These are phyloP conservation scores for rapeseed (Brassica napus) DNA, from an alignment of 345 rosid genomes.

Conservation along the genomic window DNA sequence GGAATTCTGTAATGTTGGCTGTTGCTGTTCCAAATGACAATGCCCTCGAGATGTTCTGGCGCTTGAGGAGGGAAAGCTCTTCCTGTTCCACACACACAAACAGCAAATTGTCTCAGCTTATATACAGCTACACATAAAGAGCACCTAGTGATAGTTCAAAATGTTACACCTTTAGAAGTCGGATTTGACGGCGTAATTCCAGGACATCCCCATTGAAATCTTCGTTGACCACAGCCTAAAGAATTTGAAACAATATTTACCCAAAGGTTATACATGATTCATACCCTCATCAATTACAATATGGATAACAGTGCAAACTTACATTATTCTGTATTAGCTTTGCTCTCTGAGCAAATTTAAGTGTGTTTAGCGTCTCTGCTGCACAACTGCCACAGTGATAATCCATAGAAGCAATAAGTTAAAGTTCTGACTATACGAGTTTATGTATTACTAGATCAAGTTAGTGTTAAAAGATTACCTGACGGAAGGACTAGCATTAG, in stretches of 20 bases:
- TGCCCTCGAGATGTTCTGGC: conserved; percentile 74
- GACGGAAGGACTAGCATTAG: conserved; percentile 95
- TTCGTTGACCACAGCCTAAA: conserved; percentile 93
- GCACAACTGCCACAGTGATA: conserved; percentile 64
- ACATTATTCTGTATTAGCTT: conserved; percentile 94
- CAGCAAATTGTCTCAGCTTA: conserved; percentile 11
- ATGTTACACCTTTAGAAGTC: conserved; percentile 68
- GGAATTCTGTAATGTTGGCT: conserved; percentile 38
- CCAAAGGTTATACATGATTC: conserved; percentile 3
- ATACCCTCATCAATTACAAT: too few species aligned
- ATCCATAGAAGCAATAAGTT: neutral
- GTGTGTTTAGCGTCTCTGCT: conserved; percentile 87
- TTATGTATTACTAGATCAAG: conserved; percentile 15
- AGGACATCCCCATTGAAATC: conserved; percentile 83
- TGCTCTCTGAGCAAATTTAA: conserved; percentile 97
- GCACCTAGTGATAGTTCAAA: conserved; percentile 1
- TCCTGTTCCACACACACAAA: conserved; percentile 55
- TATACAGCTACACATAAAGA: conserved; percentile 7
- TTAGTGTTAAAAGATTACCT: conserved; percentile 51
- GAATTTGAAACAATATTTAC: conserved; percentile 6
- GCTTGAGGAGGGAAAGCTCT: conserved; percentile 78
- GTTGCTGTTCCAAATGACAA: conserved; percentile 76
- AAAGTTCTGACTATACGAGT: conserved; percentile 4
- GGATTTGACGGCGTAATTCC: conserved; percentile 78
- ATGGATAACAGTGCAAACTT: conserved; percentile 35